Conservation (phyloP, 176 grass and related monocot genomes). For the Elaeis guineensis region DNA sequence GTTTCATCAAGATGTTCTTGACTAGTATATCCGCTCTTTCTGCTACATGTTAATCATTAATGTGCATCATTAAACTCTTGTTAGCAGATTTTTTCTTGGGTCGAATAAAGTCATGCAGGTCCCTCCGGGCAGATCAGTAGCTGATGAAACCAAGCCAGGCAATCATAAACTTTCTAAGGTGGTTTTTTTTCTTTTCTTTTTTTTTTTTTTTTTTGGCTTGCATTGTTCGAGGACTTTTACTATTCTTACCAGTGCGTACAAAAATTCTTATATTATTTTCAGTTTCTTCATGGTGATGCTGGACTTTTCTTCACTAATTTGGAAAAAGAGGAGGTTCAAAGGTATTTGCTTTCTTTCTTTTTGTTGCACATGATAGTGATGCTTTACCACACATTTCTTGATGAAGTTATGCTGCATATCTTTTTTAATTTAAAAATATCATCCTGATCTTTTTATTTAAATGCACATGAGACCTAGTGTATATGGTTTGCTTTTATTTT, state of each 20-base stretch:
- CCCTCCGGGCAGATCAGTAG: conserved; percentile 52
- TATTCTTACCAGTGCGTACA: background rate
- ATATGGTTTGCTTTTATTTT: too few species aligned
- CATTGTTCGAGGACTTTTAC: background rate
- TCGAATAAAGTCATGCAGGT: conserved; percentile 96
- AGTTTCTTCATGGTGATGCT: conserved; percentile 67
- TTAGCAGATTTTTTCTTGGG: conserved; percentile 75
- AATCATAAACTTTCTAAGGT: conserved; percentile 79
- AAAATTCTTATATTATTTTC: conserved; percentile 1
- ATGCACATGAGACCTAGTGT: too few species aligned
- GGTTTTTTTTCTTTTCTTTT: background rate
- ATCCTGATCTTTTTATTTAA: too few species aligned
- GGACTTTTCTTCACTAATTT: conserved; percentile 79
- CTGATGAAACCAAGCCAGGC: conserved; percentile 65
- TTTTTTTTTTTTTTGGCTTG: background rate
- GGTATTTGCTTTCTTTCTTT: conserved; percentile 23
- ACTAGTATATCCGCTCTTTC: too few species aligned
- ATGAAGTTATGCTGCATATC: too few species aligned
- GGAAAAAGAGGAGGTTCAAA: conserved; percentile 74
- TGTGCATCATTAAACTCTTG: background rate
- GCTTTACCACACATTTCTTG: too few species aligned
- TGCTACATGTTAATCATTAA: background rate
- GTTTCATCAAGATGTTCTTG: too few species aligned
- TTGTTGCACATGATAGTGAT: too few species aligned
- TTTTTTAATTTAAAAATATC: too few species aligned